Base-by-base conservation (phyloP, 768 basidiomycete species). In the Boletus patriciae region DNA sequence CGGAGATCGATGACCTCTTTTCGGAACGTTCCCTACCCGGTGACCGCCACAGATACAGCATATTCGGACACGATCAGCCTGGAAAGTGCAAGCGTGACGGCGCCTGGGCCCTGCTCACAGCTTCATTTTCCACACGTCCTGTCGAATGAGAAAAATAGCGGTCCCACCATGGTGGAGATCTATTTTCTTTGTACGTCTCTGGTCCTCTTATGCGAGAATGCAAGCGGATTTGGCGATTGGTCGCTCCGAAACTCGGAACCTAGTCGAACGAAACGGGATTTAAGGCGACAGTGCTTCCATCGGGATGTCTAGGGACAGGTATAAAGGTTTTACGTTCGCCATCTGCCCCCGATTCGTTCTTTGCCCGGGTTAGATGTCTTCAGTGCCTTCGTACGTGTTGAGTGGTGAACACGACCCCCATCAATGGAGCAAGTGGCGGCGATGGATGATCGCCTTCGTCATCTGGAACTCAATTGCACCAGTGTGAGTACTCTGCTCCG, bases 401-500 rank as follows among this genome's bases (percentile, higher is more conserved):
- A 62, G 55, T 34, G 58, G 58, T 18, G 64, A 64, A 48, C 64
- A 60, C 52, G 57, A 70, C 49, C 68, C 68, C 49, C 68, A 50
- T 37, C 62, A 63, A 46, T 70, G 68, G 69, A 64, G 52, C 62
- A 71, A 67, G 46, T 60, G 47, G 63, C 60, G 62, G 13, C 63
- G 69, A 31, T 71, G 69, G 61, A 50, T 57, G 54, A 70, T 71
- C 31, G 47, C 54, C n/a, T 58, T 71, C 31, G 64, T 70, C 18
- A 50, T 70, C 43, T 71, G 65, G 68, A 64, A 69, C 34, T 54
- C 58, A 16, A 70, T 71, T 19, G 70, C 70, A 31, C 69, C 70
- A 13, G 60, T 70, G 69, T 69, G n/a, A 49, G 69, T 54, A 15
- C 18, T 45, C 25, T 25, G 7, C 12, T 45, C 23, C 25, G 10